phyloP scores from a whole-genome alignment of 257 asterid species.

The Plantago major region DNA sequence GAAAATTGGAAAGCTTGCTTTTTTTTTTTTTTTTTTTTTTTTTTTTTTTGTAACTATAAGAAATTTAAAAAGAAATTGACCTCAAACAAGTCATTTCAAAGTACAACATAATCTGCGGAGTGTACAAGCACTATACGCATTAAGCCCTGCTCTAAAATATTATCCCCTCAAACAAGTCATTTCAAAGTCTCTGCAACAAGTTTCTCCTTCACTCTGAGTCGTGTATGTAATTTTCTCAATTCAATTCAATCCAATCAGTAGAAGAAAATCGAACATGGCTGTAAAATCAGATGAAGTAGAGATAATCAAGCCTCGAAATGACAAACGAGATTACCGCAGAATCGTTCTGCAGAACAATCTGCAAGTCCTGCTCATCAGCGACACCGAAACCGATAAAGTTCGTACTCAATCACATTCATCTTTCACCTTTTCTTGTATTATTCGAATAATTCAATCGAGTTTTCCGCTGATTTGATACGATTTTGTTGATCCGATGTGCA shows the following conservation, averaged over 20 bases:
- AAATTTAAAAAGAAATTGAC: too few species aligned
- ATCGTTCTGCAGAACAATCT: conserved; percentile 68
- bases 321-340: conserved; percentile 70
- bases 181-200: too few species aligned
- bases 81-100: too few species aligned
- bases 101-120: too few species aligned
- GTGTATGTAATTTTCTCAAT: neutral
- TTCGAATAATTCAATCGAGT: neutral
- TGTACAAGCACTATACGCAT: too few species aligned
- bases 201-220: too few species aligned
- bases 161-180: too few species aligned
- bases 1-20: too few species aligned
- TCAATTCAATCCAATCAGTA: neutral
- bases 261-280: conserved; percentile 35
- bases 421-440: neutral
- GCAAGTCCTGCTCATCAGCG: conserved; percentile 84
- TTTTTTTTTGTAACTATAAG: too few species aligned
- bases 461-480: conserved; percentile 7
- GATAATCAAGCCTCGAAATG: conserved; percentile 82
- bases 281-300: conserved; percentile 34
- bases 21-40: too few species aligned
- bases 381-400: conserved; percentile 94
- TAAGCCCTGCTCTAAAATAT: too few species aligned
- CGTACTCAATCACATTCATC: neutral
- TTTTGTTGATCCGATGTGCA: conserved; percentile 16